A percentile compares a stretch with the other conserved stretches of the same genome.
Evolutionary conservation across 2,329 filamentous ascomycete genomes (phyloP).

Genomic region (Claviceps sp.): DNA sequence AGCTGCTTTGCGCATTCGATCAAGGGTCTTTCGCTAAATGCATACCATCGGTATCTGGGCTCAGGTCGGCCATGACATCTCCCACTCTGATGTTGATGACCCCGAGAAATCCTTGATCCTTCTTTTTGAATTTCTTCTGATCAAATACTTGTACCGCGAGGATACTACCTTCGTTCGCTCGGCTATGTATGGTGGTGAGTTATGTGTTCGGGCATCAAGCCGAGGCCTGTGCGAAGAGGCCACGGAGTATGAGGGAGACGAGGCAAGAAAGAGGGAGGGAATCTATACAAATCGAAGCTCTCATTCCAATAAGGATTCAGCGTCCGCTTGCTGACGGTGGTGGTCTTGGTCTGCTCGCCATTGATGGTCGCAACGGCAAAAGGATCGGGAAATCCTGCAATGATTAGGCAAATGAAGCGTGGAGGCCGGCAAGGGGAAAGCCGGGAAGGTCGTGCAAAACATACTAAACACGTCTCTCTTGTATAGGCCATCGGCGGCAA

Average conservation of each 20-base stretch:
- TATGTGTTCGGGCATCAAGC: not conserved
- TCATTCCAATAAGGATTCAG: slow-evolving; percentile 99
- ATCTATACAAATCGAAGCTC: slow-evolving; percentile 85
- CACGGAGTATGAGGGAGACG: not conserved
- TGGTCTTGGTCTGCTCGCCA: slow-evolving; percentile 98
- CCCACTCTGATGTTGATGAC: slow-evolving; percentile 96
- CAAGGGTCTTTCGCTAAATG: not conserved
- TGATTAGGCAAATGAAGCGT: slow-evolving; percentile 15
- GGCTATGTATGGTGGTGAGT: slow-evolving; percentile 35
- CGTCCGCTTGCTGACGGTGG: slow-evolving; percentile 90
- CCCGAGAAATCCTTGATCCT: slow-evolving; percentile 96
- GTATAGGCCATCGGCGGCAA: slow-evolving; percentile 95
- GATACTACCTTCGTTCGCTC: slow-evolving; percentile 88
- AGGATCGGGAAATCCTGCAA: slow-evolving; percentile 82
- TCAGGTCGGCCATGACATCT: slow-evolving; percentile 74
- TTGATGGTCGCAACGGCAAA: slow-evolving; percentile 96
- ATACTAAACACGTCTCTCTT: slow-evolving; percentile 98
- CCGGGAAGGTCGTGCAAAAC: slow-evolving; percentile 23
- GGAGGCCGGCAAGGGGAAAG: not conserved
- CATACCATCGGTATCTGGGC: slow-evolving; percentile 81
- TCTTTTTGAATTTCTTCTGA: slow-evolving; percentile 99
- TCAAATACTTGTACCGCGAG: slow-evolving; percentile 97
- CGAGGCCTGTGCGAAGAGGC: not conserved
- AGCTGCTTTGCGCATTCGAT: slow-evolving; percentile 8
- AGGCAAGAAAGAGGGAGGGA: slow-evolving; percentile 4